These are phyloP conservation scores for Holtermanniella nyarrowii DNA, from an alignment of 768 basidiomycete genomes.

Conservation along the genomic window DNA sequence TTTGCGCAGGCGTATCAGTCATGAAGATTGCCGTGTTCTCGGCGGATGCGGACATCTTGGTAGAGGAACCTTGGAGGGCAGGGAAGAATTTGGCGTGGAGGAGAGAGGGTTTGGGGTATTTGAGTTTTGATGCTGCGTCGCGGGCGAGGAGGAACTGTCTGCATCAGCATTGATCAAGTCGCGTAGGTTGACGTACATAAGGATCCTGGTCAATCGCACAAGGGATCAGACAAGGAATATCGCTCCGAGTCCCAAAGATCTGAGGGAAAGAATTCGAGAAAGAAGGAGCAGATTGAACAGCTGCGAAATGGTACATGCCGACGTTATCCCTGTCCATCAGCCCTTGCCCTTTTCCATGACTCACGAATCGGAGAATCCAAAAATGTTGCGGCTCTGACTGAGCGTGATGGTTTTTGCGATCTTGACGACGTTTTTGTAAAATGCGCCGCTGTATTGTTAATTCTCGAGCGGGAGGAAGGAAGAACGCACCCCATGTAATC, in stretches of 20 bases:
- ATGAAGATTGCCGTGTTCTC: constrained; percentile 89
- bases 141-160: constrained; percentile 96
- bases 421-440: constrained; percentile 88
- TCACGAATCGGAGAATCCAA: constrained; percentile 93
- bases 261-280: constrained; percentile 99
- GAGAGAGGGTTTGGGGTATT: constrained; percentile 87
- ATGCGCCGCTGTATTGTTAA: constrained; percentile 68
- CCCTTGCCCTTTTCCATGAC: constrained; percentile 33
- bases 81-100: constrained; percentile 97
- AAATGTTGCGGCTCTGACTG: constrained; percentile 86
- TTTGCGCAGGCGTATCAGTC: constrained; percentile 82
- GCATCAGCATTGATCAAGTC: constrained; percentile 1
- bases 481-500: constrained; percentile 57
- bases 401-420: constrained; percentile 87
- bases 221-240: constrained; percentile 87
- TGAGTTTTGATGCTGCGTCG: constrained; percentile 85
- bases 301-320: constrained; percentile 91
- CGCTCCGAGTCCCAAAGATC: constrained; percentile 72
- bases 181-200: constrained; percentile 29
- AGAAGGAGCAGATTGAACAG: constrained; percentile 89
- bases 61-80: constrained; percentile 91
- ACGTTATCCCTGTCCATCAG: constrained; percentile 70
- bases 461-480: too few relatives aligned
- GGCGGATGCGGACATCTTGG: constrained; percentile 98
- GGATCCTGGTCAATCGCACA: constrained; percentile 85